Evolutionary conservation across 345 rosid species (phyloP).

Genomic region (Pistacia vera): DNA sequence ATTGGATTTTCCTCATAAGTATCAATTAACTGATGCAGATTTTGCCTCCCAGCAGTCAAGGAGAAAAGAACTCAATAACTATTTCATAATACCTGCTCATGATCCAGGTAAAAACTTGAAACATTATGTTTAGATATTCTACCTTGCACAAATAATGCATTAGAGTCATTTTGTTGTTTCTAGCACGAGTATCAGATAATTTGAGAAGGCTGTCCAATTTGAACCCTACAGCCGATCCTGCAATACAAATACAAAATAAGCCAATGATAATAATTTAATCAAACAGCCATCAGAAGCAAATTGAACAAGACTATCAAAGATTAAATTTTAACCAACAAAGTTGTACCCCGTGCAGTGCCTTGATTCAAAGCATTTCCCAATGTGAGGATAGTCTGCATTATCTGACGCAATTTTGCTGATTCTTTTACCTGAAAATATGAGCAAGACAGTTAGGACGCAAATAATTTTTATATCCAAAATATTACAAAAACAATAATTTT

Average conservation of each 20-base stretch:
- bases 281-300: slow-evolving; percentile 7
- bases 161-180: slow-evolving; percentile 92
- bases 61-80: too few species aligned
- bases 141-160: slow-evolving; percentile 99
- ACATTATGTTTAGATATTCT: slow-evolving; percentile 23
- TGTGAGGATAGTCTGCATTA: slow-evolving; percentile 97
- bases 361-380: slow-evolving; percentile 98
- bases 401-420: slow-evolving; percentile 85
- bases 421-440: slow-evolving; percentile 77
- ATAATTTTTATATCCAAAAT: slow-evolving; percentile 17
- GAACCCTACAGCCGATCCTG: slow-evolving; percentile 98
- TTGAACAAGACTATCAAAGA: background rate
- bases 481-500: slow-evolving; percentile 7
- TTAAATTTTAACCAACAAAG: slow-evolving; percentile 8
- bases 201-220: slow-evolving; percentile 97
- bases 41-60: background rate
- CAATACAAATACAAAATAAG: slow-evolving; percentile 18
- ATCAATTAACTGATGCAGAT: background rate
- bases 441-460: slow-evolving; percentile 26
- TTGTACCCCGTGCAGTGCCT: slow-evolving; percentile 92
- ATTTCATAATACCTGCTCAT: background rate
- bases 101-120: background rate
- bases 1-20: background rate
- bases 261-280: background rate
- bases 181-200: slow-evolving; percentile 95